Base-by-base conservation (phyloP, 1,284 basidiomycete species). In the Pterula multifida region DNA sequence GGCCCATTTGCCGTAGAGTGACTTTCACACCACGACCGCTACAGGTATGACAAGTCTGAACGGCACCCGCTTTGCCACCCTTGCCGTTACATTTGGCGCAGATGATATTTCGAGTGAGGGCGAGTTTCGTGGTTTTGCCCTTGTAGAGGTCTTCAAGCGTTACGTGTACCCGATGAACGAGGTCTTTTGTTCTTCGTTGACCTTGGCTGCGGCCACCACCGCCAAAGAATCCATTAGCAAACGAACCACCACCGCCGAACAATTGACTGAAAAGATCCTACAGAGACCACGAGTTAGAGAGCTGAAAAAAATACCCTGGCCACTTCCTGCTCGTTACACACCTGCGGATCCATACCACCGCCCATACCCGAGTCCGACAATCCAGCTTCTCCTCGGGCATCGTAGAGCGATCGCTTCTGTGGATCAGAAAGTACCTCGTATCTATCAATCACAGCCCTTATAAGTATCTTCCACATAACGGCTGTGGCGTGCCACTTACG, bases 231-330 rank as follows among this genome's bases (percentile, higher is more conserved):
- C 63, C 64, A 4, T 75, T 73, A 11, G 78, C 79, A 52, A 68
- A 65, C 3, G 55, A 55, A 24, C 69, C 68, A 36, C 73, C 74
- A 9, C 84, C 82, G 52, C 80, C 90, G 60, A 98, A 99, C 52
- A 99, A 78, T 63, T 98, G 95, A 55, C 90, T 91, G 80, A 98
- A 99, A 39, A 99, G 79, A 70, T 99, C 95, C 81, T 94, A n/a
- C n/a, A n/a, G n/a, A n/a, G n/a, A n/a, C n/a, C n/a, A n/a, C n/a
- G 68, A 13, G 32, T 42, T 19, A 50, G 47, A 42, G 19, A 52
- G 49, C 45, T 49, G 32, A 49, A 49, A 36, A 23, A 58, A 47
- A 26, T 44, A 3, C 24, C 17, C 15, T 44, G 26, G 32, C n/a
- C 23, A 22, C 46, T 21, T 44, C 47, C 26, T 3, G 42, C n/a